Conservation (phyloP, 2,329 filamentous ascomycete genomes). For the Coniosporium tulheliwenetii region DNA sequence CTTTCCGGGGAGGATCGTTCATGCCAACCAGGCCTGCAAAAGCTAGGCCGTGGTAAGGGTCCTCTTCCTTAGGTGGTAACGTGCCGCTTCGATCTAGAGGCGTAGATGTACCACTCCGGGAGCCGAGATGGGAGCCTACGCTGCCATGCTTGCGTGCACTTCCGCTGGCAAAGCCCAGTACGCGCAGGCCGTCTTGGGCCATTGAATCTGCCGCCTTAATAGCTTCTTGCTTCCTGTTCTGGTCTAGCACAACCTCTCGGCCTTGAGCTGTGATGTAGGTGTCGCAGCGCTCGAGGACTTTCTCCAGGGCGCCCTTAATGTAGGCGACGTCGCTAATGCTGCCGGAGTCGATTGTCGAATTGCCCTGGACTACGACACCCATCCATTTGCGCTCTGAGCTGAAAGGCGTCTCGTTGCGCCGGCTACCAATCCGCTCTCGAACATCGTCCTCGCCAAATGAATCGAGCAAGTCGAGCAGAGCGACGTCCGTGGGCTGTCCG, state of each 20-base stretch:
- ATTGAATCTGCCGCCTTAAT: slow-evolving; percentile 68
- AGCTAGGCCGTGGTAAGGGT: slow-evolving; percentile 65
- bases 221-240: slow-evolving; percentile 56
- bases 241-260: slow-evolving; percentile 71
- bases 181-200: slow-evolving; percentile 77
- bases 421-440: slow-evolving; percentile 67
- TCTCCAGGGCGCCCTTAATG: slow-evolving; percentile 88
- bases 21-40: slow-evolving; percentile 93
- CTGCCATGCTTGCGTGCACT: slow-evolving; percentile 26
- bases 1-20: slow-evolving; percentile 87
- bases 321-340: slow-evolving; percentile 69
- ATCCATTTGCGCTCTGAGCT: slow-evolving; percentile 99
- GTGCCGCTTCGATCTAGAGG: slow-evolving; percentile 14
- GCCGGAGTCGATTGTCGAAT: slow-evolving; percentile 34
- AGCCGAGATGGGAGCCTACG: slow-evolving; percentile 4
- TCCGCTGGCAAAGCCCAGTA: slow-evolving; percentile 87
- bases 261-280: slow-evolving; percentile 80
- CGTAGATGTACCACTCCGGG: neutral
- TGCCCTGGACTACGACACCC: slow-evolving; percentile 64
- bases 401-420: slow-evolving; percentile 78
- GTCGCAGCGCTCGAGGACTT: slow-evolving; percentile 72
- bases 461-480: slow-evolving; percentile 88
- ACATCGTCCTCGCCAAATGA: slow-evolving; percentile 83
- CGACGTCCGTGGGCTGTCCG: slow-evolving; percentile 92
- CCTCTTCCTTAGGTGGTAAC: slow-evolving; percentile 39